phyloP scores from a whole-genome alignment of 2,329 filamentous ascomycete species.

The Ophiostoma montium region DNA sequence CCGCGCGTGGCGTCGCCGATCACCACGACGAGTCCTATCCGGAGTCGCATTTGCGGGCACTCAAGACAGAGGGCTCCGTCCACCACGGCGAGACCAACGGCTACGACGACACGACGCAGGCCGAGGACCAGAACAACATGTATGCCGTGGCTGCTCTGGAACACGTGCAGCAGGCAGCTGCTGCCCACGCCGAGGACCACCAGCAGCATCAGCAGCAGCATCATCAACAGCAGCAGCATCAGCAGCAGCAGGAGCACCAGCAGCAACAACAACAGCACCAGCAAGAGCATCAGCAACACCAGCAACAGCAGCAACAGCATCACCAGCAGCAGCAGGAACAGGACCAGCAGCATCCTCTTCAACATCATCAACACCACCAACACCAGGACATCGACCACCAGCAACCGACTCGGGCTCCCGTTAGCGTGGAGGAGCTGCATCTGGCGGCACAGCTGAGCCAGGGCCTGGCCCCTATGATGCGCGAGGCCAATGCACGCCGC shows the following conservation, averaged over 20 bases:
- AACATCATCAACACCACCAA: constrained; percentile 20
- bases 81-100: background rate
- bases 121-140: constrained; percentile 2
- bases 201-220: background rate
- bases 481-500: constrained; percentile 27
- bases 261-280: constrained; percentile 21
- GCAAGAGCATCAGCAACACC: constrained; percentile 21
- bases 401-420: constrained; percentile 18
- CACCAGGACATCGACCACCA: constrained; percentile 19
- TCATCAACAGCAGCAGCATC: constrained; percentile 20
- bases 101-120: background rate
- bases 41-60: constrained; percentile 12
- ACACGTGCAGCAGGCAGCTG: constrained; percentile 7
- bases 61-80: constrained; percentile 9
- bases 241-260: constrained; percentile 22
- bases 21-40: constrained; percentile 8
- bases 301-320: constrained; percentile 18
- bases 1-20: background rate
- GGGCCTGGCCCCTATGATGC: constrained; percentile 37
- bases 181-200: background rate
- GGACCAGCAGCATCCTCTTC: constrained; percentile 14
- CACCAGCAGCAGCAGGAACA: constrained; percentile 22
- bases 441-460: constrained; percentile 44
- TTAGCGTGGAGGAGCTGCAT: constrained; percentile 42
- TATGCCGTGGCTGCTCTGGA: constrained; percentile 4